phyloP scores from a whole-genome alignment of 805 yeast genomes.

The Ogataea corticis region DNA sequence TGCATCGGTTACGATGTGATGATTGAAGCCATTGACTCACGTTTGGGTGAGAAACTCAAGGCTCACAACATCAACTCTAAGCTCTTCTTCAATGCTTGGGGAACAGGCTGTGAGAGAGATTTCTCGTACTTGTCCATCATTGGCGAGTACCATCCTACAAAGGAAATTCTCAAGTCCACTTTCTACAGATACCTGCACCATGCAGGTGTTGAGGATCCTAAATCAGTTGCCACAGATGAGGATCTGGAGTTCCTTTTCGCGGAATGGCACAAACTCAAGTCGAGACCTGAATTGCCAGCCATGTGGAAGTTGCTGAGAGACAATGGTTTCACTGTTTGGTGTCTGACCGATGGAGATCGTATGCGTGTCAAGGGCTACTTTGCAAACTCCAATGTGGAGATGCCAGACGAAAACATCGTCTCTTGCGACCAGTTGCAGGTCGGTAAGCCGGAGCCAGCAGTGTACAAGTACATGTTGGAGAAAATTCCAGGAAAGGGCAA shows the following conservation, averaged over 20 bases:
- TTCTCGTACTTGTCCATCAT: conserved; percentile 31
- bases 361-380: conserved; percentile 33
- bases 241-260: conserved; percentile 27
- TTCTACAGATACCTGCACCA: conserved; percentile 30
- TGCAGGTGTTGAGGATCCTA: conserved; percentile 32
- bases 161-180: conserved; percentile 28
- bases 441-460: conserved; percentile 33
- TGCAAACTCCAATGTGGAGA: conserved; percentile 26
- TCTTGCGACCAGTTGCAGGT: conserved; percentile 33
- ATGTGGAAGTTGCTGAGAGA: conserved; percentile 32
- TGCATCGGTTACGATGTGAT: conserved; percentile 27
- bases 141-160: conserved; percentile 29
- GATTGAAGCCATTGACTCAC: conserved; percentile 24
- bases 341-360: conserved; percentile 32
- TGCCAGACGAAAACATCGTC: conserved; percentile 30
- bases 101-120: conserved; percentile 86
- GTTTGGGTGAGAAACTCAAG: conserved; percentile 21
- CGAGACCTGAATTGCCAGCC: conserved; percentile 30
- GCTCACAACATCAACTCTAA: conserved; percentile 16
- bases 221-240: conserved; percentile 28
- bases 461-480: conserved; percentile 28
- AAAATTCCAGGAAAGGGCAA: conserved; percentile 29
- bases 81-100: conserved; percentile 23
- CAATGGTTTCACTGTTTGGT: conserved; percentile 33
- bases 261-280: conserved; percentile 29